Percentiles rank a stretch among this genome's conserved stretches.
Conservation (phyloP, 129 eudicot genomes). For the Calendula officinalis region DNA sequence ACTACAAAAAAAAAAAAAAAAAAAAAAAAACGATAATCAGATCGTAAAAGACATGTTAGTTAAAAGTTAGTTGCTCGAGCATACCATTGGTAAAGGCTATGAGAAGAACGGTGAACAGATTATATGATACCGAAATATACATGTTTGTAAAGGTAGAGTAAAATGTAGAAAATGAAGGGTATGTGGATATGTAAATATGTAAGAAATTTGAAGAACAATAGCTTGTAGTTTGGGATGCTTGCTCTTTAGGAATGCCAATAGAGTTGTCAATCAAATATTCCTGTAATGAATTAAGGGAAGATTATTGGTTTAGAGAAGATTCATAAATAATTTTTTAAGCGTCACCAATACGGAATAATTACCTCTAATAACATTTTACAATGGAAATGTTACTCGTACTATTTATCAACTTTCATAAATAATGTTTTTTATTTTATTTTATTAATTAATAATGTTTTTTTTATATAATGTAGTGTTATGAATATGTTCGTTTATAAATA, state of each 20-base stretch:
- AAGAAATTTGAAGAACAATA: conserved; percentile 12
- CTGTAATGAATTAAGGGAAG: conserved; percentile 21
- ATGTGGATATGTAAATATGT: conserved; percentile 25
- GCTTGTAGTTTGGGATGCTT: conserved; percentile 51
- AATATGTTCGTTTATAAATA: too few relatives aligned
- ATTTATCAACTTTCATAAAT: too few relatives aligned
- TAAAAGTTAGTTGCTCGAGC: background rate
- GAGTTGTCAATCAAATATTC: conserved; percentile 45
- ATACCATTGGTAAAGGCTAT: conserved; percentile 41
- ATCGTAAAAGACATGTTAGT: background rate
- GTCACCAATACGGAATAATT: too few relatives aligned
- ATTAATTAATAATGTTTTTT: too few relatives aligned
- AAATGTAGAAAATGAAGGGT: conserved; percentile 16
- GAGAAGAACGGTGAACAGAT: conserved; percentile 32
- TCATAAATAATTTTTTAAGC: too few relatives aligned
- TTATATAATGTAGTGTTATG: too few relatives aligned
- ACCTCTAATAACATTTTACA: too few relatives aligned
- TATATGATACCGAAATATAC: conserved; percentile 31
- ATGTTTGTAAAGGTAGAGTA: conserved; percentile 28
- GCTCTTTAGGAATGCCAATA: conserved; percentile 37
- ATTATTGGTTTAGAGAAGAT: conserved; percentile 4
- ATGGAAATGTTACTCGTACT: too few relatives aligned
- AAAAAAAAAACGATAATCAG: background rate
- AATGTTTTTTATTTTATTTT: too few relatives aligned
- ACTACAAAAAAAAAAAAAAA: conserved; percentile 20